Conservation (phyloP, 495 filamentous ascomycete species). For the Trichoderma erinaceum region DNA sequence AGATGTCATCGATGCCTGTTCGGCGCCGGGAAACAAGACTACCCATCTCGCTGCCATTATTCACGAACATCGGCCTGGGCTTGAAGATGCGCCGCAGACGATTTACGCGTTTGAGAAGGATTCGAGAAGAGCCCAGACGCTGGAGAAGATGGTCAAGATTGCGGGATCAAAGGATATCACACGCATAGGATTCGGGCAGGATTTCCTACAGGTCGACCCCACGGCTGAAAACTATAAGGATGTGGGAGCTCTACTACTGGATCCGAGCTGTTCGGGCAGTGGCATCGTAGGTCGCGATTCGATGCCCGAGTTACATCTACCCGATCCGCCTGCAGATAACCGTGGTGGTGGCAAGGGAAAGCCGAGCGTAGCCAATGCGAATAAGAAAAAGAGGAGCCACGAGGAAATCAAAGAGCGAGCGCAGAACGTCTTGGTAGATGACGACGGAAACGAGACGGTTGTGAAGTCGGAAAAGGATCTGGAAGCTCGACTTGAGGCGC, state of each 20-base stretch:
- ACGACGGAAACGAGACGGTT: slow-evolving; percentile 40
- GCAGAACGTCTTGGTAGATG: slow-evolving; percentile 38
- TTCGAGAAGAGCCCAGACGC: slow-evolving; percentile 54
- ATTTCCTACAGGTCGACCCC: slow-evolving; percentile 74
- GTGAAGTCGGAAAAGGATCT: slow-evolving; percentile 39
- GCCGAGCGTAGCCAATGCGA: slow-evolving; percentile 24
- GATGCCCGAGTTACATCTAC: slow-evolving; percentile 52
- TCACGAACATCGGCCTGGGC: slow-evolving; percentile 28
- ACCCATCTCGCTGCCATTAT: slow-evolving; percentile 82
- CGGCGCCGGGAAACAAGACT: slow-evolving; percentile 95
- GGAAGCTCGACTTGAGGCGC: slow-evolving; percentile 55
- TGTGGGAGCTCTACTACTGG: slow-evolving; percentile 72
- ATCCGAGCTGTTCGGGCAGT: slow-evolving; percentile 91
- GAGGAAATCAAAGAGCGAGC: slow-evolving; percentile 26
- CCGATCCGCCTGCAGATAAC: slow-evolving; percentile 36
- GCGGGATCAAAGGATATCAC: slow-evolving; percentile 65
- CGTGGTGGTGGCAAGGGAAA: slow-evolving; percentile 20
- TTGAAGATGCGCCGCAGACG: slow-evolving; percentile 22
- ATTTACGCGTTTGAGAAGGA: slow-evolving; percentile 72
- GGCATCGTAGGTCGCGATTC: slow-evolving; percentile 88
- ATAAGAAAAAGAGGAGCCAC: slow-evolving; percentile 44
- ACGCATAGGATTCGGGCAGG: slow-evolving; percentile 59
- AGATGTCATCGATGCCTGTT: slow-evolving; percentile 80
- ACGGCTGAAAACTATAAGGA: slow-evolving; percentile 39
- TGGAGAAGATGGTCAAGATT: slow-evolving; percentile 73